Conservation (phyloP, 768 basidiomycete species). For the Lactarius trivialis region DNA sequence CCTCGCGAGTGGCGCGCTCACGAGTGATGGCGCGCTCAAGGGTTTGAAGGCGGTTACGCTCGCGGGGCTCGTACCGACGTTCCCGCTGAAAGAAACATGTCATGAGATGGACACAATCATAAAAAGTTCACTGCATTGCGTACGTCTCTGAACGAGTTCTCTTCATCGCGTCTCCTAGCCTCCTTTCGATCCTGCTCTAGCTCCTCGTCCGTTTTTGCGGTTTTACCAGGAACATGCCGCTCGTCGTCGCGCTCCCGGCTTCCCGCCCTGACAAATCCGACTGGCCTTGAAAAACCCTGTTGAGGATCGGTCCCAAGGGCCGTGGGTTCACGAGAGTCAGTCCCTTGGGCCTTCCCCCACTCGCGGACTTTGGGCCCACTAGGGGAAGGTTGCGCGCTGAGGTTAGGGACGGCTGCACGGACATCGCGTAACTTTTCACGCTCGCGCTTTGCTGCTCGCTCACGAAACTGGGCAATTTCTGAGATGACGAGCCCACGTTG, state of each 20-base stretch:
- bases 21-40: conserved; percentile 72
- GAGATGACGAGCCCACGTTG: conserved; percentile 89
- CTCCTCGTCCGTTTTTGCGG: conserved; percentile 77
- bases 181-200: conserved; percentile 78
- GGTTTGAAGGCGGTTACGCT: conserved; percentile 70
- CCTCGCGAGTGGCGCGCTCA: conserved; percentile 63
- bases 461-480: conserved; percentile 94
- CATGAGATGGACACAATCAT: not conserved
- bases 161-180: conserved; percentile 68
- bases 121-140: conserved; percentile 30
- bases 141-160: conserved; percentile 81
- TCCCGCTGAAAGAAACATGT: conserved; percentile 57
- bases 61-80: conserved; percentile 86
- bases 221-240: conserved; percentile 30
- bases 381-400: conserved; percentile 29
- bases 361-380: conserved; percentile 74
- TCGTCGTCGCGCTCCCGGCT: conserved; percentile 37
- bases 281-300: conserved; percentile 74
- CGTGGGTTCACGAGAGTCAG: conserved; percentile 10
- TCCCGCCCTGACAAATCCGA: conserved; percentile 75
- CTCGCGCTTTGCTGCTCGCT: conserved; percentile 86
- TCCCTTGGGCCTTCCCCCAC: conserved; percentile 63
- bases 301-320: conserved; percentile 30
- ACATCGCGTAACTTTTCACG: conserved; percentile 83
- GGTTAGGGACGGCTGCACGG: conserved; percentile 46